Evolutionary conservation across 768 basidiomycete genomes (phyloP).

Genomic region (Dendrothele bispora): DNA sequence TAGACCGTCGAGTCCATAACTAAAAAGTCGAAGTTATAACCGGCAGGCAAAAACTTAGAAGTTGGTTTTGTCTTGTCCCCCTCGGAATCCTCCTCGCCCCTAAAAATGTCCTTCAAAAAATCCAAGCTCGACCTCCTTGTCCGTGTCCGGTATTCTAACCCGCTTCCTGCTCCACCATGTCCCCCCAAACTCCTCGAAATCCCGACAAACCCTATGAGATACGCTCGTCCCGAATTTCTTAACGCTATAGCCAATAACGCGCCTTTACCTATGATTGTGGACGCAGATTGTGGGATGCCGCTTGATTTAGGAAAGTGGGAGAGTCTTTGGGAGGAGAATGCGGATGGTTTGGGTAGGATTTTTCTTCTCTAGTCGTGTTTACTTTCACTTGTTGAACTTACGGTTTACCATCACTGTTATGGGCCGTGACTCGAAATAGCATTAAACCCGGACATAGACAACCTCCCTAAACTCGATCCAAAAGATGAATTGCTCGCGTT

Average conservation of each 20-base stretch:
- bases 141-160: slow-evolving; percentile 91
- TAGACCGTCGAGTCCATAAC: too few relatives aligned
- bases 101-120: too few relatives aligned
- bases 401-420: too few relatives aligned
- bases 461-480: slow-evolving; percentile 64
- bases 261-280: slow-evolving; percentile 92
- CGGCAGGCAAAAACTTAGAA: too few relatives aligned
- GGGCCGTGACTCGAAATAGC: too few relatives aligned
- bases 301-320: slow-evolving; percentile 84
- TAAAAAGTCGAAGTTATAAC: too few relatives aligned
- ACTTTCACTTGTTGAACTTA: background rate
- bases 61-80: too few relatives aligned
- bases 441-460: slow-evolving; percentile 66
- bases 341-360: slow-evolving; percentile 55
- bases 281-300: slow-evolving; percentile 97
- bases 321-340: slow-evolving; percentile 81
- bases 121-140: slow-evolving; percentile 91
- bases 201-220: slow-evolving; percentile 85
- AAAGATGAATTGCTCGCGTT: slow-evolving; percentile 75
- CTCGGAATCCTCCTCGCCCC: too few relatives aligned
- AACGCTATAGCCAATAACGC: slow-evolving; percentile 77
- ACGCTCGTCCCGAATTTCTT: slow-evolving; percentile 84
- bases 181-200: slow-evolving; percentile 94
- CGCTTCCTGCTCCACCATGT: slow-evolving; percentile 93
- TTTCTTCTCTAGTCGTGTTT: background rate